Evolutionary conservation across 2,329 filamentous ascomycete genomes (phyloP), one percentile per base, ranked within the genome.

Genomic region (Exophiala spinifera): DNA sequence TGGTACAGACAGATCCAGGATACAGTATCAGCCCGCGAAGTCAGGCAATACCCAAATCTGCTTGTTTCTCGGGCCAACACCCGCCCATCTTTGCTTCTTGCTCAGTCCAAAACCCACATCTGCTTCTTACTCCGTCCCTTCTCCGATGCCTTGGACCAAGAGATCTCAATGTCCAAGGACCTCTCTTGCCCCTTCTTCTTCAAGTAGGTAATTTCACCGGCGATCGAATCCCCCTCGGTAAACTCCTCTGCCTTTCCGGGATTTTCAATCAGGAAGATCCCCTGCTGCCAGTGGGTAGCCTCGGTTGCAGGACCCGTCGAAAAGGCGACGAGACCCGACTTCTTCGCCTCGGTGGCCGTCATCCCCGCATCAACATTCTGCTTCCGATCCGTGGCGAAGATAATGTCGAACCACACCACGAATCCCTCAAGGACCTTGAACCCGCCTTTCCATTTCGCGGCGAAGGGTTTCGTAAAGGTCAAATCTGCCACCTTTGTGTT

Each of bases 351-450:
- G 51, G 84, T 76, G 0, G 84, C 82, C 47, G 83, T 81, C n/a
- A 76, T 75, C 56, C 79, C 71, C 25, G 78, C 72, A 7, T 75
- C 75, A 44, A 81, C 67, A 23, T 66, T 64, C 46, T 74, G 69
- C 33, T 78, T 73, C 33, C 79, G 74, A 0, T 81, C 80, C 8
- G 85, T 83, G 61, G 87, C 82, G 72, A 96, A 96, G 76, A 94
- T 94, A 20, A 87, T 92, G 69, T 97, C 92, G 68, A 96, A 96
- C 89, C 91, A 96, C 63, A 96, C 81, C 13, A 90, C 79, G 70
- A 91, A 95, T 3, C 89, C 92, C 67, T 96, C 90, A n/a, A 96
- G 74, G 1, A 78, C 25, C 19, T 47, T 55, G 43, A 55, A 57
- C 1, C 53, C 55, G 6, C 59, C 57, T 21, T 54, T 53, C 60